Conservation (phyloP, 1,284 basidiomycete genomes). For the Ustilago crameri region DNA sequence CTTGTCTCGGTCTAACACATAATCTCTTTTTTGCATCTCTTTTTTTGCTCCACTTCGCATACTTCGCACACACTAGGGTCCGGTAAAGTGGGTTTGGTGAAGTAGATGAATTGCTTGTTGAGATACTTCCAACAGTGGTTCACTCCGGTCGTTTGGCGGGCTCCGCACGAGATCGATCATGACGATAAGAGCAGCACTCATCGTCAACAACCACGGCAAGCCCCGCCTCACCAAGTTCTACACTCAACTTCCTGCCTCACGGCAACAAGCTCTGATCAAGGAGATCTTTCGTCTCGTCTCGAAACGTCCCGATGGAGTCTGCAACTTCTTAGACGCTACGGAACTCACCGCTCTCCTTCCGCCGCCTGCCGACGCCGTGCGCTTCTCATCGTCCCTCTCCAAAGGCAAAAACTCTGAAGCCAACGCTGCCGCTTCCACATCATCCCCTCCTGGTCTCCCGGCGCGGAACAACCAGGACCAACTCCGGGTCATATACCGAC, state of each 20-base stretch:
- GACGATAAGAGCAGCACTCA: constrained; percentile 90
- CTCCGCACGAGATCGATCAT: too few species aligned
- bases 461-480: constrained; percentile 43
- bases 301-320: constrained; percentile 59
- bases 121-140: too few species aligned
- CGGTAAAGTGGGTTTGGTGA: too few species aligned
- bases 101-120: too few species aligned
- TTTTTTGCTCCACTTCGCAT: too few species aligned
- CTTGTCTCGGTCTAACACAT: neutral
- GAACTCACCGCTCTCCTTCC: constrained; percentile 63
- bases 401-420: constrained; percentile 11
- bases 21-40: too few species aligned
- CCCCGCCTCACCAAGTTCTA: constrained; percentile 97
- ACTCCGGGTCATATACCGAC: constrained; percentile 65
- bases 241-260: constrained; percentile 63
- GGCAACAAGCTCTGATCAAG: constrained; percentile 63
- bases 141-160: too few species aligned
- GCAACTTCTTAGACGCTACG: constrained; percentile 67
- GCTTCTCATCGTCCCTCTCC: constrained; percentile 25
- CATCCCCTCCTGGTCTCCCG: neutral
- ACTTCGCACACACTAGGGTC: too few species aligned
- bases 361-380: constrained; percentile 43
- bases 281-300: constrained; percentile 64
- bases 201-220: constrained; percentile 87
- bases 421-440: neutral